These are phyloP conservation scores for Calocybe indica DNA, from an alignment of 768 basidiomycete species.

Conservation along the genomic window DNA sequence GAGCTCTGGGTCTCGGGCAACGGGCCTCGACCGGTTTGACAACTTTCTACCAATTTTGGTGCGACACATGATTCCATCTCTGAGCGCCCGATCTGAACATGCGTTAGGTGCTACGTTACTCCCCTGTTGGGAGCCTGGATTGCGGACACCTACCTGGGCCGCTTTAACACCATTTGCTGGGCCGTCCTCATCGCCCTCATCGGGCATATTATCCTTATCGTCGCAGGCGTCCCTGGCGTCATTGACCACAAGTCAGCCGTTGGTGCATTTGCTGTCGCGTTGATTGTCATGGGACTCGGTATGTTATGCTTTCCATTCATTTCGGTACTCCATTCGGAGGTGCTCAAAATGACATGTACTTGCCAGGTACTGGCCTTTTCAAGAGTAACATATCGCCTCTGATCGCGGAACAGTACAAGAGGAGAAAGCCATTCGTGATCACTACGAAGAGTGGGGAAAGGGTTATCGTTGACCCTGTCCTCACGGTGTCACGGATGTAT, in stretches of 20 bases:
- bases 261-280: slow-evolving; percentile 49
- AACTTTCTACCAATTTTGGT: slow-evolving; percentile 72
- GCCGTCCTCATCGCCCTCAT: slow-evolving; percentile 54
- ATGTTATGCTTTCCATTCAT: slow-evolving; percentile 1
- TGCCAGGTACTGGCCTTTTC: slow-evolving; percentile 58
- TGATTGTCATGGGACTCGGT: slow-evolving; percentile 55
- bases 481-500: slow-evolving; percentile 68
- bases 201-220: slow-evolving; percentile 61
- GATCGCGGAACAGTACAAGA: slow-evolving; percentile 69
- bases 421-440: slow-evolving; percentile 45
- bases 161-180: slow-evolving; percentile 68
- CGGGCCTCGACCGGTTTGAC: slow-evolving; percentile 66
- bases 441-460: slow-evolving; percentile 52
- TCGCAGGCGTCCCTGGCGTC: slow-evolving; percentile 61
- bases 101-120: slow-evolving; percentile 53
- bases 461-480: slow-evolving; percentile 67
- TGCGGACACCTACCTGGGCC: slow-evolving; percentile 66
- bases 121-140: slow-evolving; percentile 69
- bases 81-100: not conserved
- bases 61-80: slow-evolving; percentile 7
- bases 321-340: slow-evolving; percentile 6
- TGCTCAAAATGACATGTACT: not conserved
- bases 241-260: slow-evolving; percentile 47
- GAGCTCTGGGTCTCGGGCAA: slow-evolving; percentile 64
- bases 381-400: slow-evolving; percentile 75